phyloP scores from a whole-genome alignment of 352 stramenopile species.

The Phytopythium boreale region DNA sequence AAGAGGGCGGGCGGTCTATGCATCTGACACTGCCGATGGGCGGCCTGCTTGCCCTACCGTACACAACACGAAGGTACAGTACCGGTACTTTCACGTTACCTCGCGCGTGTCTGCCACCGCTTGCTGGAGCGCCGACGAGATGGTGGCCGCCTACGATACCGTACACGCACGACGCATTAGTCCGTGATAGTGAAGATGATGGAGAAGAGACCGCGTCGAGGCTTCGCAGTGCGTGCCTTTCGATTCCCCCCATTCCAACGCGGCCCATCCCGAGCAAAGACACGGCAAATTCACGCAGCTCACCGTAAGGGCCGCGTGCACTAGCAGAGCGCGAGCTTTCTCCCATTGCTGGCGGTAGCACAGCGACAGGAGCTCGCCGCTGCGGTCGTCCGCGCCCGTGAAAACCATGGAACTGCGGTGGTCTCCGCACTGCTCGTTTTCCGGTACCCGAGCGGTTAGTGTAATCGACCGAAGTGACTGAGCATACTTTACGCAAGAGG shows the following conservation, averaged over 20 bases:
- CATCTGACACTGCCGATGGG: background rate
- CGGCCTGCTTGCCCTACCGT: background rate
- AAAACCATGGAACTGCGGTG: background rate
- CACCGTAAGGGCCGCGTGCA: constrained; percentile 15
- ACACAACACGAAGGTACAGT: background rate
- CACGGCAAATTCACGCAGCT: background rate
- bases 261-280: constrained; percentile 2
- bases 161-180: background rate
- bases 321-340: constrained; percentile 18
- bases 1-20: constrained; percentile 3
- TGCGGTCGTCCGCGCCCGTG: constrained; percentile 13
- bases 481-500: background rate
- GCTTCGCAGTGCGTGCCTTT: background rate
- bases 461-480: background rate
- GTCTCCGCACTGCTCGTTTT: background rate
- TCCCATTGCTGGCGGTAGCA: constrained; percentile 37
- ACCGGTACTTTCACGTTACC: background rate
- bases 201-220: background rate
- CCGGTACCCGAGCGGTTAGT: background rate
- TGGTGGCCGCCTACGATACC: background rate
- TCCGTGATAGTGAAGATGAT: background rate
- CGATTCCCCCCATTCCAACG: background rate
- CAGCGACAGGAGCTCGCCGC: constrained; percentile 34
- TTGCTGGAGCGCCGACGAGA: constrained; percentile 6
- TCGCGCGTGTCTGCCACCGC: constrained; percentile 3